These are phyloP conservation scores for Colletotrichum graminicola DNA, from an alignment of 2,329 filamentous ascomycete genomes.

Conservation along the genomic window DNA sequence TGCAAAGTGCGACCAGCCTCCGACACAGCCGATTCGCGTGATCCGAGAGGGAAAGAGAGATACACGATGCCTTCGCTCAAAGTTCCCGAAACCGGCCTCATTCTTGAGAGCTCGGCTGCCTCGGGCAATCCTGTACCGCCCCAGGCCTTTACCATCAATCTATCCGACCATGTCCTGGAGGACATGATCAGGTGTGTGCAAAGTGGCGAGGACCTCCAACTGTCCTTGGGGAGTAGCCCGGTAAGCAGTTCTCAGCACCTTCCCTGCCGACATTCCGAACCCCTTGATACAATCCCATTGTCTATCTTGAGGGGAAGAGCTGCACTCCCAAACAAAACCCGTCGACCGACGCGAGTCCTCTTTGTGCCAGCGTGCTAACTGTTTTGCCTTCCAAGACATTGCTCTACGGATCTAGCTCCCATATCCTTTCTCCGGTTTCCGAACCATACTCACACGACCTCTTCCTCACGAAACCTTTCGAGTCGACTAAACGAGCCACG, in stretches of 20 bases:
- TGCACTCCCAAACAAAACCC: conserved; percentile 3
- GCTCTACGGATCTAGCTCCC: conserved; percentile 64
- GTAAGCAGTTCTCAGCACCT: conserved; percentile 59
- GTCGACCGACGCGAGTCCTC: background rate
- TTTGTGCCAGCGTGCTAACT: conserved; percentile 26
- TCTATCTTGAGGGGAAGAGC: conserved; percentile 21
- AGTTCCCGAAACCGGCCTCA: conserved; percentile 69
- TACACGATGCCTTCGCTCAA: conserved; percentile 65
- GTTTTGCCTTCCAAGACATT: conserved; percentile 58
- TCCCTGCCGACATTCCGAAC: conserved; percentile 6
- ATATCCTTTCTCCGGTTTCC: conserved; percentile 59
- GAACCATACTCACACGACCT: conserved; percentile 67
- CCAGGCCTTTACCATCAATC: conserved; percentile 69
- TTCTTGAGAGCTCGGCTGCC: conserved; percentile 64
- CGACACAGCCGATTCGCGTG: conserved; percentile 30
- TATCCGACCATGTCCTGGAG: conserved; percentile 70
- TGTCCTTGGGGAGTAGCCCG: conserved; percentile 69
- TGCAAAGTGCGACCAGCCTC: conserved; percentile 30
- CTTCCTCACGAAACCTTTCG: conserved; percentile 66
- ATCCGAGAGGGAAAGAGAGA: conserved; percentile 22
- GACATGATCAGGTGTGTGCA: conserved; percentile 72
- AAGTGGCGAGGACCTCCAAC: conserved; percentile 67
- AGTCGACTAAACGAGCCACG: conserved; percentile 60
- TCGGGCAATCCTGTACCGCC: conserved; percentile 57
- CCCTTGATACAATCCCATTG: conserved; percentile 26